Evolutionary conservation across 176 grass and related monocot genomes (phyloP), one percentile per base, ranked within the genome.

Genomic region (Triticum aestivum): DNA sequence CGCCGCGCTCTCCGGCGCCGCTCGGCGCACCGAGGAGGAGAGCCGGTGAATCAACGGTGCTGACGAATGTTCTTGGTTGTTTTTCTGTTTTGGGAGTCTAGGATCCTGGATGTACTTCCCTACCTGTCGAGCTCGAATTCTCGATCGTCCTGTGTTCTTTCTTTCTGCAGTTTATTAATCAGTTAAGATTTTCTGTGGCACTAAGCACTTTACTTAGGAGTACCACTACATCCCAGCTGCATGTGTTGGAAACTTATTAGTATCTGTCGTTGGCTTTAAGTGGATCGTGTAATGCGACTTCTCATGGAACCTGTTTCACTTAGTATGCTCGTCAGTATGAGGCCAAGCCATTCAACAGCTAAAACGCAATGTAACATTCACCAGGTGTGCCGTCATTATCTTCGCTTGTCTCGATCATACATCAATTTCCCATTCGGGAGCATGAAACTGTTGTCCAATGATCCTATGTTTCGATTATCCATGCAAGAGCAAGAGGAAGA

Each of bases 1-100:
- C 52, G 87, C 91, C 44, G 85, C 94, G 73, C 83, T 91, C 39
- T 95, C 94, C 41, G 84, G 84, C 70, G 87, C 82, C 64, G 77
- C 87, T 1, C 38, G 77, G 30, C 79, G 87, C 78, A 73, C 61
- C 8, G 89, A 91, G 75, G 94, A 93, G 72, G 87, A 93, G 61
- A 42, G 70, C 58, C 94, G 89, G 69, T 95, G 84, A 89, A 69
- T 79, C 49, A 3, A 29, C 17, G 20, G 18, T 59, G 18, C 56
- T 59, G 5, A 59, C 56, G 56, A 9, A 21, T 59, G 56, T 21
- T 9, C 2, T 20, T 59, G 7, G 0, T 58, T 20, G 18, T 20
- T 5, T 58, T 58, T 58, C 74, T 66, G 64, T 65, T 79, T 47
- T 34, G 65, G 72, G 17, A 58, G 42, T 17, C 23, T 59, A 21